Conservation (phyloP, 495 filamentous ascomycete genomes). For the Tricharina praecox region DNA sequence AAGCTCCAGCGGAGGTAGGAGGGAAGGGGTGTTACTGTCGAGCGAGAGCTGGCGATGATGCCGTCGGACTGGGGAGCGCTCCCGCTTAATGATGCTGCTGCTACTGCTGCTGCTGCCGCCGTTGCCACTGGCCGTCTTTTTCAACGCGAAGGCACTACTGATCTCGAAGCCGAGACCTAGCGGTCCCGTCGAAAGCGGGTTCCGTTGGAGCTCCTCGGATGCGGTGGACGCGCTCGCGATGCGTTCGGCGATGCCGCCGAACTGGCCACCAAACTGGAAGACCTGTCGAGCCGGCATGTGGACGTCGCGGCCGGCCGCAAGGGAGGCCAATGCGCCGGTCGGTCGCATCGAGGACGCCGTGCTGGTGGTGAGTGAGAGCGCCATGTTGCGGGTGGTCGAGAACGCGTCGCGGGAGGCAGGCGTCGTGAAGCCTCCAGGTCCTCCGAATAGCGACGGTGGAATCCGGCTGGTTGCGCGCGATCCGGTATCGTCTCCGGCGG, state of each 20-base stretch:
- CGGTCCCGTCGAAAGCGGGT: not conserved
- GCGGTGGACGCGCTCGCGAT: not conserved
- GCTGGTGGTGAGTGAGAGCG: constrained; percentile 65
- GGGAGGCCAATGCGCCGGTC: constrained; percentile 48
- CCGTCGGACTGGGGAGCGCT: no score
- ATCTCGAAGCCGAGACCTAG: not conserved
- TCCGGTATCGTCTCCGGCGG: constrained; percentile 13
- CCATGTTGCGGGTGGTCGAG: constrained; percentile 60
- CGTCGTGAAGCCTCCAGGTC: constrained; percentile 4
- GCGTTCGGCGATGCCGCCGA: not conserved
- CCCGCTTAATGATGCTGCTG: no score
- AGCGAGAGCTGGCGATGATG: not conserved
- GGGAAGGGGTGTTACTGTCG: constrained; percentile 3
- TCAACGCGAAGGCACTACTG: not conserved
- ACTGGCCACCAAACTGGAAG: no score
- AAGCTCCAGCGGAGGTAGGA: constrained; percentile 22
- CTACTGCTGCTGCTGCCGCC: no score
- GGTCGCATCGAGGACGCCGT: constrained; percentile 65
- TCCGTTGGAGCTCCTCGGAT: not conserved
- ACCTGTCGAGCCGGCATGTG: no score
- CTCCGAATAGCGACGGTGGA: constrained; percentile 22
- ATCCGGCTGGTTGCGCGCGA: constrained; percentile 23
- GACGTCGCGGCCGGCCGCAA: constrained; percentile 30
- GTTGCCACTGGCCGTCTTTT: no score
- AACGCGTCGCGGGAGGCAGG: constrained; percentile 15